Base-by-base conservation (phyloP, 441 rosid genomes). In the Adansonia gregorii region DNA sequence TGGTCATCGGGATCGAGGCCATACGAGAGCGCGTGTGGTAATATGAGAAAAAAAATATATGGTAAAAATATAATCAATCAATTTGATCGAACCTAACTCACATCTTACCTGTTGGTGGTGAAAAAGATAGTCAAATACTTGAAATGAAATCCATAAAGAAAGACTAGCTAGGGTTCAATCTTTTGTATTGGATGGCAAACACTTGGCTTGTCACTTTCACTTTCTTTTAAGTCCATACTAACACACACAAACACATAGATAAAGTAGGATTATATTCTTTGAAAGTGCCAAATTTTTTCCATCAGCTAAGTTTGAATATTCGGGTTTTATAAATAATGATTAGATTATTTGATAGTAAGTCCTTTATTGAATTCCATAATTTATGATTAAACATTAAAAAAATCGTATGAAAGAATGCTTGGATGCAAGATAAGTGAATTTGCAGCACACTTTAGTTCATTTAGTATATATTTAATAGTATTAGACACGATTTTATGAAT, bases 281-380 rank as follows among this genome's bases (percentile, higher is more conserved):
- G 5, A 1, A 43, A 46, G 83, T 84, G 88, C 71, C 76, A 73
- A 85, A 86, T 80, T 78, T 77, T 27, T 75, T 61, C 20, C 78
- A 81, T 78, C 91, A 86, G 80, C 88, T 86, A 82, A 73, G 81
- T 83, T 83, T 5, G 85, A 58, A 58, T 58, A 24, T 58, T 56
- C 14, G 54, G 54, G 54, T 27, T 27, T 27, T 27, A 27, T 27
- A 27, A 27, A 27, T 27, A 27, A 27, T 27, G 2, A 27, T 27
- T 27, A 27, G 35, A 27, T 27, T 27, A 27, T 27, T 27, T 27
- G 35, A 27, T 27, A 27, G 35, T 27, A 27, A 27, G 35, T 27
- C 35, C 35, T 79, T 73, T 78, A 80, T 70, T 78, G 75, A 81
- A 75, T 68, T 46, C 52, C 63, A 65, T 64, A 78, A 55, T 85